Evolutionary conservation across 2,329 filamentous ascomycete species (phyloP), one percentile per base, ranked within the genome.

Genomic region (Nectriaceae sp.): DNA sequence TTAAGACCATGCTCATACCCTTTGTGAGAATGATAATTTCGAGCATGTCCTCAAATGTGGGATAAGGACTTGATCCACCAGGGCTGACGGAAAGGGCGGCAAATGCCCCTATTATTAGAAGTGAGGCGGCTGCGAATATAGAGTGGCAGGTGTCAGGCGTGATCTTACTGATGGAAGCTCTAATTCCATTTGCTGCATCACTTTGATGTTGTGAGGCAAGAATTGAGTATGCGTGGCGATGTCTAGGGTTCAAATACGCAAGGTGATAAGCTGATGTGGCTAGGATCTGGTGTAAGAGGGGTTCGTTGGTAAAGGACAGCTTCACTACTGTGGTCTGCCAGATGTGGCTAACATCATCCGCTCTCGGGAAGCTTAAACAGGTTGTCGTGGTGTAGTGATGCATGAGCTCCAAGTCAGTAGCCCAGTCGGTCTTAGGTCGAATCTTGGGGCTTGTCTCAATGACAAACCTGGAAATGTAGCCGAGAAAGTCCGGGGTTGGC

Each of bases 331-430:
- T 60, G 2, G 55, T 46, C 52, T 68, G 66, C 67, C 67, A 69
- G 11, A 66, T 52, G 4, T 57, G 59, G 22, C 50, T 52, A 5
- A 64, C 56, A 4, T 65, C 54, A 21, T 52, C 44, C 6, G 63
- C 61, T 5, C 67, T 54, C 0, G 68, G 68, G 6, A 70, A 49
- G 2, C 67, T 67, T 5, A 59, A 45, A 40, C 56, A 66, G 1
- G 67, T 67, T 2, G 46, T 52, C 5, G 63, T 57, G 2, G 63
- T 64, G 42, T 63, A 70, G 36, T 71, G 67, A 35, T 71, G 67
- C 57, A 71, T 64, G 33, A 71, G 57, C 47, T 68, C 64, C 11
- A 71, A 63, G 45, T 71, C 68, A 3, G 62, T 60, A 10, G 66
- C 62, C 67, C 67, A 70, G 3, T 47, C 40, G 29, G 49, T 52